Evolutionary conservation across 192 early-diverging fungal species (phyloP).

Genomic region (Podila minutissima): DNA sequence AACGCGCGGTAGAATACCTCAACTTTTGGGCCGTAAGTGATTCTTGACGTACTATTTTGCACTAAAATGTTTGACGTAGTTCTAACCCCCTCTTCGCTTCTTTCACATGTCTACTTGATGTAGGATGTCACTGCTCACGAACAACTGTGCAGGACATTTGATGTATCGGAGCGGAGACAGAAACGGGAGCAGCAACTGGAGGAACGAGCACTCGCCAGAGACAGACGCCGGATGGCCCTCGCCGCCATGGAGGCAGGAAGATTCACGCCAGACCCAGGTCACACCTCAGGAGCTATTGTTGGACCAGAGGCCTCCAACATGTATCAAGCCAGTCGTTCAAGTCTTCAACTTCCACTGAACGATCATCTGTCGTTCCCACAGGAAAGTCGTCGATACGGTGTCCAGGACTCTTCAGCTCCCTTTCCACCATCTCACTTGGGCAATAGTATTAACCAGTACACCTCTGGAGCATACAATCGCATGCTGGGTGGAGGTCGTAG

Average conservation of each 20-base stretch:
- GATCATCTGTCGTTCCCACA: constrained; percentile 43
- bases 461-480: constrained; percentile 23
- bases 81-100: background rate
- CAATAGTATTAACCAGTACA: background rate
- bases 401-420: constrained; percentile 22
- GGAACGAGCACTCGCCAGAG: constrained; percentile 28
- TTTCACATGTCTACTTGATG: background rate
- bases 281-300: constrained; percentile 23
- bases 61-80: background rate
- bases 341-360: constrained; percentile 33
- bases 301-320: constrained; percentile 11
- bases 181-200: constrained; percentile 35
- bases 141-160: constrained; percentile 43
- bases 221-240: constrained; percentile 20
- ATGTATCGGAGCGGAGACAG: constrained; percentile 38
- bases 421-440: constrained; percentile 8
- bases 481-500: constrained; percentile 1
- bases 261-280: constrained; percentile 25
- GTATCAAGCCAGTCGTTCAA: constrained; percentile 35
- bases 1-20: constrained; percentile 39
- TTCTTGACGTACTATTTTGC: background rate
- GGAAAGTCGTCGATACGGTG: constrained; percentile 38
- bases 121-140: constrained; percentile 51
- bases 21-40: constrained; percentile 49
- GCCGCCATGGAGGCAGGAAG: constrained; percentile 27